Percentiles rank a stretch among this genome's conserved stretches.
Evolutionary conservation across 2,329 filamentous ascomycete genomes (phyloP).

Genomic region (Geosmithia flava): DNA sequence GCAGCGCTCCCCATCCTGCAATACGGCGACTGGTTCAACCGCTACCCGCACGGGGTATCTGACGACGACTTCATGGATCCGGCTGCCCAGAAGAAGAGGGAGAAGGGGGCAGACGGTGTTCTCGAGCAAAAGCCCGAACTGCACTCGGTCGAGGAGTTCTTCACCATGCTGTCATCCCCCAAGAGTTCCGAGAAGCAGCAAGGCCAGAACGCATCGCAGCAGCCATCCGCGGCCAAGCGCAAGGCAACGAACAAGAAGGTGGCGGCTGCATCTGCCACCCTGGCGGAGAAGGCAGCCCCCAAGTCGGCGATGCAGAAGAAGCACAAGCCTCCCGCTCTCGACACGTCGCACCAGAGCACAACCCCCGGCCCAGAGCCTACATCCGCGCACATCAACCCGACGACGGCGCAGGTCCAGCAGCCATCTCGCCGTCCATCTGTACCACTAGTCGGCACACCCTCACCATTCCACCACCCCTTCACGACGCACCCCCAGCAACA

Average conservation of each 20-base stretch:
- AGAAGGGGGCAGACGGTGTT: constrained; percentile 76
- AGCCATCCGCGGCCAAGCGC: constrained; percentile 15
- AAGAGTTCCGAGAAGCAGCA: constrained; percentile 28
- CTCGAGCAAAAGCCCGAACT: constrained; percentile 80
- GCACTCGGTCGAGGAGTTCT: constrained; percentile 92
- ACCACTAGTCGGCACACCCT: constrained; percentile 22
- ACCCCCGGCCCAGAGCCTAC: neutral
- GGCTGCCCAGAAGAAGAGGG: constrained; percentile 48
- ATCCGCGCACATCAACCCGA: constrained; percentile 9
- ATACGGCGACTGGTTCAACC: constrained; percentile 95
- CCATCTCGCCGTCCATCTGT: constrained; percentile 27
- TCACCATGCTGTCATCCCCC: constrained; percentile 64
- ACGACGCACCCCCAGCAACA: constrained; percentile 28
- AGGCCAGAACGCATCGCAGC: too few species aligned
- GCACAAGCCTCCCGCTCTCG: constrained; percentile 1
- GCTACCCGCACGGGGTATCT: constrained; percentile 85
- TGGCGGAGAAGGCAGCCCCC: neutral
- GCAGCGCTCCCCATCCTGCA: constrained; percentile 63
- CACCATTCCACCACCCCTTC: constrained; percentile 24
- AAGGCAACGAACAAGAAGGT: constrained; percentile 24
- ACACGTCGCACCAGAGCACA: neutral
- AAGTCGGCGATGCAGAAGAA: constrained; percentile 3
- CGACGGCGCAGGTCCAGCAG: constrained; percentile 4
- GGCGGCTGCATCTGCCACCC: constrained; percentile 3
- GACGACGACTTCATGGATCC: constrained; percentile 75